A percentile compares a stretch with the other conserved stretches of the same genome.
Conservation (phyloP, 805 yeast species). For the Candida quercuum region DNA sequence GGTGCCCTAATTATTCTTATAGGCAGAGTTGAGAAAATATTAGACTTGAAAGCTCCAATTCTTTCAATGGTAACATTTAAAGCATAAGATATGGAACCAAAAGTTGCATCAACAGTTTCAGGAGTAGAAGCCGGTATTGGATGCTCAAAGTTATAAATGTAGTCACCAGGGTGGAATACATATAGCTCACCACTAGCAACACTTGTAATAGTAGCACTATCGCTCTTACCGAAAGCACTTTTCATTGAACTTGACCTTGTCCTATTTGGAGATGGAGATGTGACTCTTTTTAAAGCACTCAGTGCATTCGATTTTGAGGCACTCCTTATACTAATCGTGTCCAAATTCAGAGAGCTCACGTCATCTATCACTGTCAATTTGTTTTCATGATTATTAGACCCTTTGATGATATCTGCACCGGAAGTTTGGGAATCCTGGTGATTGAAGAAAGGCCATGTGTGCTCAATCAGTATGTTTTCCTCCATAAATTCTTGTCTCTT, state of each 20-base stretch:
- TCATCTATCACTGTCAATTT: slow-evolving; percentile 7
- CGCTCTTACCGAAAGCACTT: slow-evolving; percentile 2
- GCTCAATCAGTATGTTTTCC: slow-evolving; percentile 58
- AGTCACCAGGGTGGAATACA: slow-evolving; percentile 80
- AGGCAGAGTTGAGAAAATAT: slow-evolving; percentile 57
- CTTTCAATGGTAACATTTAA: slow-evolving; percentile 70
- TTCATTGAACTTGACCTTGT: slow-evolving; percentile 12
- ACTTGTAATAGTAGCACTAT: slow-evolving; percentile 2
- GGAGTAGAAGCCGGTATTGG: slow-evolving; percentile 79
- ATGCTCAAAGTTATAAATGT: slow-evolving; percentile 87
- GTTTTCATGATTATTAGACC: slow-evolving; percentile 2
- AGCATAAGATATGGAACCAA: slow-evolving; percentile 71
- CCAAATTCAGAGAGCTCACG: slow-evolving; percentile 22
- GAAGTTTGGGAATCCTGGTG: slow-evolving; percentile 16
- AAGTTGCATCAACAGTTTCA: slow-evolving; percentile 71
- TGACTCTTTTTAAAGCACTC: slow-evolving; percentile 18
- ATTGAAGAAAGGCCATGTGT: slow-evolving; percentile 87
- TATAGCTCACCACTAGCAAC: slow-evolving; percentile 23
- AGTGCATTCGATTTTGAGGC: slow-evolving; percentile 21
- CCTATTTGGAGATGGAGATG: slow-evolving; percentile 22
- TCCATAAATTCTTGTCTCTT: slow-evolving; percentile 66
- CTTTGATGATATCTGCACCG: slow-evolving; percentile 37
- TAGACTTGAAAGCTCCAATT: slow-evolving; percentile 81
- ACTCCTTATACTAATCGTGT: slow-evolving; percentile 10
- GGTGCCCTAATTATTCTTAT: slow-evolving; percentile 71